A percentile compares a stretch with the other conserved stretches of the same genome.
Conservation (phyloP, 2,329 filamentous ascomycete species). For the Calonectria pauciramosa region DNA sequence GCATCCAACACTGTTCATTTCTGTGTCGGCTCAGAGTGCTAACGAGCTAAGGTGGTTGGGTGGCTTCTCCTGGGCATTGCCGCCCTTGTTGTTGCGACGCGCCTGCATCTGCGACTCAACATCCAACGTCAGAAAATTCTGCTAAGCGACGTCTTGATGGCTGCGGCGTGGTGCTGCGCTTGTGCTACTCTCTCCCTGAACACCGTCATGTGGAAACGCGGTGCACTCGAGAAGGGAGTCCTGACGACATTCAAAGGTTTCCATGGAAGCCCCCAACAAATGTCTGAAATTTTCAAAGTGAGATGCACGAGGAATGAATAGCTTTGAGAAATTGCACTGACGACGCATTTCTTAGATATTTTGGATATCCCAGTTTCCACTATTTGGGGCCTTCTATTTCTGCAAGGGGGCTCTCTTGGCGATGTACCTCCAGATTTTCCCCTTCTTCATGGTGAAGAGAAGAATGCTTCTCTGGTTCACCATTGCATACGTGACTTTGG, state of each 20-base stretch:
- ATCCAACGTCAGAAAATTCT: background rate
- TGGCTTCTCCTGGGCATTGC: background rate
- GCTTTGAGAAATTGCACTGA: background rate
- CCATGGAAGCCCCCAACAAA: background rate
- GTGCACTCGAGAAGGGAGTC: background rate
- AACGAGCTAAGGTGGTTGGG: background rate
- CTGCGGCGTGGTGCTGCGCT: background rate
- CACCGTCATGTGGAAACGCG: background rate
- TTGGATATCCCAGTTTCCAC: background rate
- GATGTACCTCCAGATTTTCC: background rate
- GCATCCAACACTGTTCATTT: too few relatives aligned
- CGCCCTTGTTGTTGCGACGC: background rate
- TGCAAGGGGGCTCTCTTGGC: background rate
- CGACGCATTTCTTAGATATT: background rate
- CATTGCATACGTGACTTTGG: background rate
- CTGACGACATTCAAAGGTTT: background rate
- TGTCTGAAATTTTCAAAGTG: background rate
- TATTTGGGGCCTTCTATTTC: background rate
- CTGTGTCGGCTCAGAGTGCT: background rate
- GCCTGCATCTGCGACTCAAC: background rate
- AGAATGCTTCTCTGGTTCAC: background rate
- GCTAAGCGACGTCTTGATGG: background rate
- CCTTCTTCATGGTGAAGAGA: background rate
- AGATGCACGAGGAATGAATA: too few relatives aligned
- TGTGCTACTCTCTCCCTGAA: background rate